Evolutionary conservation across 345 rosid genomes (phyloP).

Genomic region (Turnera subulata): DNA sequence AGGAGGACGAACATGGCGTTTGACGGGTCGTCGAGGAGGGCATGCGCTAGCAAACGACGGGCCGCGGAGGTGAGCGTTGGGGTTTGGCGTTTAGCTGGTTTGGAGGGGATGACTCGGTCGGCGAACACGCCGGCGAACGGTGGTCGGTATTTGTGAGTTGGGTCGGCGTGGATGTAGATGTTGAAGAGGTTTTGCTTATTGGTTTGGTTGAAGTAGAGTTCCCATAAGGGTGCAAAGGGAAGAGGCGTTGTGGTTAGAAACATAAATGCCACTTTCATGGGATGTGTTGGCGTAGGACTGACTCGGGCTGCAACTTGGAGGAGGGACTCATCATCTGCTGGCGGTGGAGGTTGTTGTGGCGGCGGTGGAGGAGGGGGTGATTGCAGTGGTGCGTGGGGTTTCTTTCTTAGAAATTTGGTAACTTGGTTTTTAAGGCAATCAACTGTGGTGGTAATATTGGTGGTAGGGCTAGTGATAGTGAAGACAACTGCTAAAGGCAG

Average conservation of each 20-base stretch:
- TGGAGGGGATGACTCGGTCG: slow-evolving; percentile 49
- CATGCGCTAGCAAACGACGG: slow-evolving; percentile 60
- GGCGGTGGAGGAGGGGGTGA: slow-evolving; percentile 13
- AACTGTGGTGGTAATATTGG: slow-evolving; percentile 21
- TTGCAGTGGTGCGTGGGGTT: neutral
- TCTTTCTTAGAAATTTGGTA: slow-evolving; percentile 5
- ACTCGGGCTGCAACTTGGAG: slow-evolving; percentile 46
- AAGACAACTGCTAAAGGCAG: slow-evolving; percentile 56
- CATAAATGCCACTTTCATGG: slow-evolving; percentile 64
- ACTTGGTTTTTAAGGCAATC: neutral
- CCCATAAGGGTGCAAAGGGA: slow-evolving; percentile 65
- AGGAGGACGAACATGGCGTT: slow-evolving; percentile 68
- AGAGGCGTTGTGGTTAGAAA: slow-evolving; percentile 66
- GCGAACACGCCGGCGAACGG: slow-evolving; percentile 55
- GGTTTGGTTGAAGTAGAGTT: slow-evolving; percentile 44
- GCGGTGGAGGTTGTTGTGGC: slow-evolving; percentile 15
- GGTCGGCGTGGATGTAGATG: slow-evolving; percentile 71
- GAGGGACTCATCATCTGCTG: slow-evolving; percentile 41
- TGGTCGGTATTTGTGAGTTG: slow-evolving; percentile 36
- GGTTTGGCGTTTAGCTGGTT: slow-evolving; percentile 41
- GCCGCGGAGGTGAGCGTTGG: slow-evolving; percentile 71
- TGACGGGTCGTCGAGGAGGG: slow-evolving; percentile 52
- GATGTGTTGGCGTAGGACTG: slow-evolving; percentile 29
- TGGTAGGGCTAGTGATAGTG: slow-evolving; percentile 35
- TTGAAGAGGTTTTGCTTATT: slow-evolving; percentile 36